Conservation (phyloP, 2,329 filamentous ascomycete genomes). For the Fusarium euwallaceae region DNA sequence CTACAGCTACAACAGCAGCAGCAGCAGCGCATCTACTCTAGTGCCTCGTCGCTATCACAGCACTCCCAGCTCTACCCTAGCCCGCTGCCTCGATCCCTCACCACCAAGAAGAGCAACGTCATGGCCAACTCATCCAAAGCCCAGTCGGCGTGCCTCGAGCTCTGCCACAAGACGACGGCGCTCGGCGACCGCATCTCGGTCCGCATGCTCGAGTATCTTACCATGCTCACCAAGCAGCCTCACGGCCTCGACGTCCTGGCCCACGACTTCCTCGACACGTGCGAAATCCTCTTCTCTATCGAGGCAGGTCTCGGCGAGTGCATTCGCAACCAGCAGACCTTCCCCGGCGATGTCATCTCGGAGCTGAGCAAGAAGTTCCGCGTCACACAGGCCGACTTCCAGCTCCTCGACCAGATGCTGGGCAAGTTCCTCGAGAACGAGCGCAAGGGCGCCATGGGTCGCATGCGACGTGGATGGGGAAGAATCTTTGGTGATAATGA, state of each 20-base stretch:
- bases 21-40: constrained; percentile 3
- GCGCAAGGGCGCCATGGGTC: constrained; percentile 70
- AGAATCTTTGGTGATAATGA: constrained; percentile 74
- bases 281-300: constrained; percentile 75
- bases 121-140: constrained; percentile 47
- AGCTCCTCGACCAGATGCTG: constrained; percentile 73
- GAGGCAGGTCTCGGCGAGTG: constrained; percentile 73
- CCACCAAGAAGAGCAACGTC: constrained; percentile 38
- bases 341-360: constrained; percentile 71
- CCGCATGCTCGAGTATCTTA: constrained; percentile 74
- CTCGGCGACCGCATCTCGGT: constrained; percentile 75
- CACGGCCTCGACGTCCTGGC: constrained; percentile 71
- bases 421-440: constrained; percentile 72
- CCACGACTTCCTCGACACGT: constrained; percentile 76
- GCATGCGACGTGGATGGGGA: constrained; percentile 71
- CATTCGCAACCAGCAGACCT: constrained; percentile 61
- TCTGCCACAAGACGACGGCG: constrained; percentile 70
- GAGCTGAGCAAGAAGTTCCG: constrained; percentile 76
- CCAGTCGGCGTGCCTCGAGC: constrained; percentile 52
- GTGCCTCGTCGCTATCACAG: background rate
- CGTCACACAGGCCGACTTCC: constrained; percentile 71
- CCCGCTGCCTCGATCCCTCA: constrained; percentile 32
- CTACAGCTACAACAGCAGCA: constrained; percentile 1
- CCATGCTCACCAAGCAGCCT: constrained; percentile 66
- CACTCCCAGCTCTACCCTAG: constrained; percentile 1